Base-by-base conservation (phyloP, 2,329 filamentous ascomycete species). In the Penicillium palitans region DNA sequence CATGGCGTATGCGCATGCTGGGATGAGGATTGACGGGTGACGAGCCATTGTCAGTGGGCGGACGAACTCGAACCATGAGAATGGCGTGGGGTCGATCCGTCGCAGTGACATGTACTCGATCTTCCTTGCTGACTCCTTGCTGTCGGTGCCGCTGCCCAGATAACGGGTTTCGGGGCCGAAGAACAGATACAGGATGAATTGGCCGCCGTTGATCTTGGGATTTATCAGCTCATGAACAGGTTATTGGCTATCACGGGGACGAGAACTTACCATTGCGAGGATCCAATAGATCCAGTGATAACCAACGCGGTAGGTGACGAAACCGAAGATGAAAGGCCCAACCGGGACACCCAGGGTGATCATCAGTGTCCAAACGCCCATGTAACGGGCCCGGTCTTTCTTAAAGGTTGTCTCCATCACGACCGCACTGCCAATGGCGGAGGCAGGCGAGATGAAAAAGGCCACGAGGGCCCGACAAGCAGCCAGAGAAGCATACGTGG, bases 281-380 rank as follows among this genome's bases (percentile, higher is more conserved):
- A 81, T 79, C 78, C 80, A 86, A 70, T 83, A 86, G 45, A 86
- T 84, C 84, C 84, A 86, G 9, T 80, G 75, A 58, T 83, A 85
- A 0, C 81, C 80, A n/a, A 79, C 78, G 17, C 81, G 78, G 57
- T 81, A 74, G 1, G 80, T 78, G 1, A 86, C 83, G 40, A 75
- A 74, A 1, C 73, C 72, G 17, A 75, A 73, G n/a, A 75, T 68
- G 50, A 75, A 74, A 10, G 73, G 72, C 1, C 71, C 72, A 29
- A 74, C 65, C 1, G 80, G 80, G 17, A 80, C 76, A 35, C 81
- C 81, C 12, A 83, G 57, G 0, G 81, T 83, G 15, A 83, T 70
- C 68, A 83, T 74, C 55, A 76, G 70, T 50, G 83, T 84, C 83
- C 83, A 85, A 3, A 84, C 72, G 29, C 83, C 83, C 79, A 85